A percentile compares a stretch with the other conserved stretches of the same genome.
phyloP scores from a whole-genome alignment of 2,329 filamentous ascomycete species.

The Claviceps quebecensis region DNA sequence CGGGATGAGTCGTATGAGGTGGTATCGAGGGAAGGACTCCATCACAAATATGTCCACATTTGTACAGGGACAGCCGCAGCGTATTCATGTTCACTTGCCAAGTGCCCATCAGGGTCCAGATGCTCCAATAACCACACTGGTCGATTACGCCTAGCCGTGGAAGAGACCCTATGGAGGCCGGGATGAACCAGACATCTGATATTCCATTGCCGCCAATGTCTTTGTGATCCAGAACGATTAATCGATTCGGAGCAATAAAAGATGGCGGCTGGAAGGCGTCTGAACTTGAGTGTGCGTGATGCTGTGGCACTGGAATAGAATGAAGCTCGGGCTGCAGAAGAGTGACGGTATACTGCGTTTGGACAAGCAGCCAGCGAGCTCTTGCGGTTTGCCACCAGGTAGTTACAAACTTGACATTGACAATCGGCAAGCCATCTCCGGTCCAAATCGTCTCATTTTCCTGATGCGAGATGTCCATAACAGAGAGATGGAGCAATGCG shows the following conservation, averaged over 20 bases:
- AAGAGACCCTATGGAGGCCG: conserved; percentile 29
- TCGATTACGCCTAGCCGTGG: conserved; percentile 55
- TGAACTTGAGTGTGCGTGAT: conserved; percentile 6
- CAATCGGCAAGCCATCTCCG: conserved; percentile 35
- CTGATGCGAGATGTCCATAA: conserved; percentile 25
- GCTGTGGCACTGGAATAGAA: conserved; percentile 18
- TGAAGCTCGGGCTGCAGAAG: conserved; percentile 38
- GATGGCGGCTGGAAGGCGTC: conserved; percentile 24
- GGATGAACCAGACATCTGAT: conserved; percentile 52
- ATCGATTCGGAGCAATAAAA: conserved; percentile 38
- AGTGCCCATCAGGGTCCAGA: conserved; percentile 45
- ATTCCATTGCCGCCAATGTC: conserved; percentile 42
- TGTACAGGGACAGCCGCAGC: conserved; percentile 18
- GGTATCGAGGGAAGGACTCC: conserved; percentile 24
- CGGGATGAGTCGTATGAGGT: conserved; percentile 12
- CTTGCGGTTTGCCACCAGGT: conserved; percentile 22
- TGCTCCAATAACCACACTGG: conserved; percentile 48
- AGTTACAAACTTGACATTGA: conserved; percentile 34
- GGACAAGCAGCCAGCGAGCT: conserved; percentile 38
- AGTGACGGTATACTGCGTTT: conserved; percentile 36
- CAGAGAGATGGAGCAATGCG: conserved; percentile 32
- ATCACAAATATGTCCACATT: conserved; percentile 30
- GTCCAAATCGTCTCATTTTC: conserved; percentile 41
- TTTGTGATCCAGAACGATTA: conserved; percentile 36
- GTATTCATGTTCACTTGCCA: conserved; percentile 20